These are phyloP conservation scores for Calocybe indica DNA, from an alignment of 768 basidiomycete genomes.

Conservation along the genomic window DNA sequence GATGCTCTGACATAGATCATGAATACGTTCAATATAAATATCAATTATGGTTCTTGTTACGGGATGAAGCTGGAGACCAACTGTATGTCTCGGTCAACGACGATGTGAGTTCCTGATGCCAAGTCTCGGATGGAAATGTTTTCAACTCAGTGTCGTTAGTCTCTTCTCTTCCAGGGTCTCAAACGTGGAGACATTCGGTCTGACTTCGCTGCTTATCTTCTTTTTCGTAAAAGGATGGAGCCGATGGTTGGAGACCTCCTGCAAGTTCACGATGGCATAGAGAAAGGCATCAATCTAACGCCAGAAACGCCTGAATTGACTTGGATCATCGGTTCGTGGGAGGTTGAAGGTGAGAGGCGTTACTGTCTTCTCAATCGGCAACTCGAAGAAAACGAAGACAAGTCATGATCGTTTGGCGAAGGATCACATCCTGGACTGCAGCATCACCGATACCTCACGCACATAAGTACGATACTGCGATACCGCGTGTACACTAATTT, in stretches of 20 bases:
- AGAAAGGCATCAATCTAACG: neutral
- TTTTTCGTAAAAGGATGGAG: slow-evolving; percentile 33
- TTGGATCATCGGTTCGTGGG: slow-evolving; percentile 4
- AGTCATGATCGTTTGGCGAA: too few relatives aligned
- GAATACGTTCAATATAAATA: slow-evolving; percentile 44
- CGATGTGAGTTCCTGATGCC: slow-evolving; percentile 23
- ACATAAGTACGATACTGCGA: too few relatives aligned
- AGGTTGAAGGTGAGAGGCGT: too few relatives aligned
- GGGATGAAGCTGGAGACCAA: slow-evolving; percentile 39
- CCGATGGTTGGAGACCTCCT: slow-evolving; percentile 43
- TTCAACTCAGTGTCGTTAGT: slow-evolving; percentile 21
- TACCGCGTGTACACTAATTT: too few relatives aligned
- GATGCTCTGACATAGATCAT: slow-evolving; percentile 48
- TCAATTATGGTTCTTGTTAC: slow-evolving; percentile 41
- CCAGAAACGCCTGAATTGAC: slow-evolving; percentile 8
- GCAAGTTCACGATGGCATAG: slow-evolving; percentile 27
- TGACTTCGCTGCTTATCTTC: slow-evolving; percentile 28
- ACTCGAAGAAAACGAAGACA: too few relatives aligned
- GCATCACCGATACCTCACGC: too few relatives aligned
- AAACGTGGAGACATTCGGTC: slow-evolving; percentile 35
- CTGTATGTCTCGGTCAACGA: slow-evolving; percentile 45
- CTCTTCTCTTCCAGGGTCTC: slow-evolving; percentile 37
- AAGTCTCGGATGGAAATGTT: neutral
- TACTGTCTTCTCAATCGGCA: too few relatives aligned
- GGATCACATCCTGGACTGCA: too few relatives aligned